Evolutionary conservation across 805 yeast genomes (phyloP), one percentile per base, ranked within the genome.

Genomic region (Lipomyces chichibuensis): DNA sequence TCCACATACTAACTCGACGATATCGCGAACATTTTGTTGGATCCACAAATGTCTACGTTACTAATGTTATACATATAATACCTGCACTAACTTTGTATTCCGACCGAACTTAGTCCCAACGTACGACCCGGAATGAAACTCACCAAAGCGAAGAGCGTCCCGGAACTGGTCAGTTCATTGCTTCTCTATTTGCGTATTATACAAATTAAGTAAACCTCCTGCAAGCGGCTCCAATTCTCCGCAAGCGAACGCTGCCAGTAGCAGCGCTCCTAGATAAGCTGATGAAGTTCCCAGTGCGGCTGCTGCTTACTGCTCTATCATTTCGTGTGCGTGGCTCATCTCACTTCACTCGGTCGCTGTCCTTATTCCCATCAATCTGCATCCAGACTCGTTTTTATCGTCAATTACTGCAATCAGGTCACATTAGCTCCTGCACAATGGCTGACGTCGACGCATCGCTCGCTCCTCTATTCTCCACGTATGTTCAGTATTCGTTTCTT

Each of bases 391-490:
- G 49, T 43, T 8, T n/a, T 7, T 17, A 43, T 43, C 49, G 49
- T 17, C 49, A 17, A 9, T 4, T n/a, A n/a, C 23, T 8, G 25
- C 49, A 43, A 43, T 5, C 23, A 43, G 20, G 5, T 43, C 23
- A 43, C 49, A 58, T 57, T 14, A 52, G 52, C 7, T 63, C 39
- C 37, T 35, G 59, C 52, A 55, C 64, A 54, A 67, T 67, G 71
- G 53, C 69, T 7, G 63, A 58, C 39, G 62, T 67, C 49, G 71
- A 65, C 56, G 49, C 65, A 23, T 52, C 65, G 35, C 52, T 67
- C 14, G 58, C 59, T 6, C 64, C 66, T 8, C 61, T 67, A 27
- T 67, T 67, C 57, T 57, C 65, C 20, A 65, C 59, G 71, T 67
- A 35, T 1, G 71, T 53, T 17, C 23, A 43, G 27, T 11, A 14